Evolutionary conservation across 306 rosid genomes (phyloP).

Genomic region (Carpinus fangiana): DNA sequence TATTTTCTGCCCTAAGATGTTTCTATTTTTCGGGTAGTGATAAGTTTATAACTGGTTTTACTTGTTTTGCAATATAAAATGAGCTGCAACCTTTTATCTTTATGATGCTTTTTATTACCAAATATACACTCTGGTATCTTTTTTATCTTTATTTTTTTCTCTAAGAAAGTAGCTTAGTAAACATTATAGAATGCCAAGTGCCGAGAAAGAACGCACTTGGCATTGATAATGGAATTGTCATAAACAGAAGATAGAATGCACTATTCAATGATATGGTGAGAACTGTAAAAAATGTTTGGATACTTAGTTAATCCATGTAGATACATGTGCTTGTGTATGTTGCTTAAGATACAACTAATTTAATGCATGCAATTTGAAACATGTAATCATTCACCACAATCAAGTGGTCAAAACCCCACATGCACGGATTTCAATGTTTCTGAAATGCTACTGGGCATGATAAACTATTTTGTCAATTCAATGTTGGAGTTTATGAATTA

Average conservation of each 20-base stretch:
- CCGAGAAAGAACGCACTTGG: too few species aligned
- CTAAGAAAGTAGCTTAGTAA: not conserved
- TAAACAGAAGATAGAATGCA: not conserved
- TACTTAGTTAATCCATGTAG: not conserved
- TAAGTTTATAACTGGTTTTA: not conserved
- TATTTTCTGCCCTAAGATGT: conserved; percentile 29
- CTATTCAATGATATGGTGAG: not conserved
- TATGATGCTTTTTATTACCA: not conserved
- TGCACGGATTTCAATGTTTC: not conserved
- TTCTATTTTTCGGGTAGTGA: not conserved
- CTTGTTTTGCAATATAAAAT: not conserved
- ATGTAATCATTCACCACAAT: not conserved
- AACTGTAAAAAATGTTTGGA: not conserved
- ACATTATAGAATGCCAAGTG: not conserved
- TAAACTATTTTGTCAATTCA: too few species aligned
- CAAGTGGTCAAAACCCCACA: not conserved
- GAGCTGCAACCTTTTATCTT: not conserved
- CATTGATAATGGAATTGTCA: not conserved
- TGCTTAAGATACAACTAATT: not conserved
- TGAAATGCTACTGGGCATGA: not conserved
- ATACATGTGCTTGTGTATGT: not conserved
- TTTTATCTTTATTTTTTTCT: not conserved
- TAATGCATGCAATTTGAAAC: not conserved
- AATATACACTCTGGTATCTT: not conserved
- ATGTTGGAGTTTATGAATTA: too few species aligned